Conservation (phyloP, 1,139 yeast genomes). For the Lodderomyces parapsilosis region DNA sequence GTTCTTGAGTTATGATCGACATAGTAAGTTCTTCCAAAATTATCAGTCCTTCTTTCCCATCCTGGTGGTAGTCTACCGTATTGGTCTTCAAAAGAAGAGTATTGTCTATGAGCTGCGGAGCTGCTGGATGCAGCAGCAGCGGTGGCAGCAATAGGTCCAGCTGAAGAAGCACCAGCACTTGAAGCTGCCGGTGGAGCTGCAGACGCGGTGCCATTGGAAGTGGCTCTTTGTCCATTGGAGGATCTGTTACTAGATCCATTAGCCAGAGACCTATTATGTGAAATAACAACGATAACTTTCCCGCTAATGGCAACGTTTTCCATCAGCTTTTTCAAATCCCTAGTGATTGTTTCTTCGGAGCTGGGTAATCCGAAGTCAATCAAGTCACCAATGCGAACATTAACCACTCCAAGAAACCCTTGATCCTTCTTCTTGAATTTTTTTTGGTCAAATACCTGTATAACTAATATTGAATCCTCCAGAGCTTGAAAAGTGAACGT, state of each 20-base stretch:
- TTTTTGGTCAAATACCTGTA: slow-evolving; percentile 95
- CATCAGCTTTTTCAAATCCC: slow-evolving; percentile 88
- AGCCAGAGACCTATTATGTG: slow-evolving; percentile 33
- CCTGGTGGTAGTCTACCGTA: slow-evolving; percentile 96
- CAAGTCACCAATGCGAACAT: slow-evolving; percentile 86
- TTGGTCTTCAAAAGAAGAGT: slow-evolving; percentile 94
- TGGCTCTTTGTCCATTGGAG: slow-evolving; percentile 1
- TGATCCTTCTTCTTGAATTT: slow-evolving; percentile 98
- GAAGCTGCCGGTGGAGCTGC: slow-evolving; percentile 14
- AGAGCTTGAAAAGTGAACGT: slow-evolving; percentile 73
- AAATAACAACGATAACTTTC: slow-evolving; percentile 74
- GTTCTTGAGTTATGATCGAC: slow-evolving; percentile 97
- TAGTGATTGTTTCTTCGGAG: slow-evolving; percentile 84
- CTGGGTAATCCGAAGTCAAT: slow-evolving; percentile 62
- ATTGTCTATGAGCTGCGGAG: slow-evolving; percentile 50
- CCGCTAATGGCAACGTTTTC: slow-evolving; percentile 93
- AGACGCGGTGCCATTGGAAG: slow-evolving; percentile 8
- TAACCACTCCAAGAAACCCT: slow-evolving; percentile 97
- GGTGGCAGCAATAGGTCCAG: slow-evolving; percentile 16
- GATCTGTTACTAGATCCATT: slow-evolving; percentile 7
- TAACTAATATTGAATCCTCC: slow-evolving; percentile 84
- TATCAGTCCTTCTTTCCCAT: slow-evolving; percentile 98
- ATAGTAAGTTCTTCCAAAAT: slow-evolving; percentile 94
- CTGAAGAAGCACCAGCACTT: slow-evolving; percentile 7
- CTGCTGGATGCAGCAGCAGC: slow-evolving; percentile 15